Evolutionary conservation across 139 green algal genomes (phyloP), one percentile per base, ranked within the genome.

Genomic region (Eudorina sp.): DNA sequence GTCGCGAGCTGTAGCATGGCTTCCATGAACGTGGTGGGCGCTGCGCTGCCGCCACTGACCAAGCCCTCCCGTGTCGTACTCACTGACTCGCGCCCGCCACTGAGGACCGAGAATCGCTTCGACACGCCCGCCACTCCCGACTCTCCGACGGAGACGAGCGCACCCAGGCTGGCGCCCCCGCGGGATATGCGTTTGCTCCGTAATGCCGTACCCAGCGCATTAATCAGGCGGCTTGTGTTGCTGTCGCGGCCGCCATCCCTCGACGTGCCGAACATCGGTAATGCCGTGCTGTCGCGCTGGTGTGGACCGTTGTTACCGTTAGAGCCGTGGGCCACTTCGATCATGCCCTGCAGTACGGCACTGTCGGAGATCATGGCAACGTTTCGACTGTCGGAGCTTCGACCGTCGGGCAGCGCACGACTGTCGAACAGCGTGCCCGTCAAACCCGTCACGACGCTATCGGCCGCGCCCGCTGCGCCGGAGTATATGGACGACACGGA

Each of bases 161-260:
- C 36, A 13, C 53, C 77, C 53, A 69, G 53, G 77, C 77, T 68
- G 36, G 46, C 53, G 51, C 77, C 77, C 21, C 51, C 77, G 36
- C 55, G 58, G n/a, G 78, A 85, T 36, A 51, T 74, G 36, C 78
- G 55, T 40, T 74, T 74, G 78, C 11, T 74, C 0, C 78, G 36
- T 3, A 85, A 40, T 5, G 53, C 53, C 0, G 78, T 53, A 21
- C 78, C 27, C 1, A 85, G 55, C 40, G 38, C 78, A 13, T 1
- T 45, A 36, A 85, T 48, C 27, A 85, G 78, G 8, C 78, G 78
- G 55, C 78, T 53, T 27, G 78, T 74, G 38, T 85, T 85, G 78
- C 78, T 85, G 78, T 85, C 58, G 27, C 78, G 78, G 6, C 40
- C 55, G 9, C 70, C 70, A 27, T 79, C 41, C 1, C 41, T 40